Conservation (phyloP, 148 eudicot genomes). For the Limonium bicolor region DNA sequence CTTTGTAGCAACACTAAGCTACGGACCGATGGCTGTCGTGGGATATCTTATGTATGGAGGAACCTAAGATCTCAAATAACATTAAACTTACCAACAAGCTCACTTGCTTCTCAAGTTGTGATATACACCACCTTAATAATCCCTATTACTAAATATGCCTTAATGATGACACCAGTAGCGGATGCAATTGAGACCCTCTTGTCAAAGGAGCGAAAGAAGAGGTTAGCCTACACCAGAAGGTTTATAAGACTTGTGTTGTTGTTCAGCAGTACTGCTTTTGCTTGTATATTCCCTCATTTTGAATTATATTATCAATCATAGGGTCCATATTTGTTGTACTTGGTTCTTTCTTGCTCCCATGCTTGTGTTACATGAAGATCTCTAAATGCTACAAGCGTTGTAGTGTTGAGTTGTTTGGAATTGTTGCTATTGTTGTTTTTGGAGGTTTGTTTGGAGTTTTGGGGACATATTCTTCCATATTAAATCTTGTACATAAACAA, state of each 20-base stretch:
- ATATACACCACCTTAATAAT: slow-evolving; percentile 22
- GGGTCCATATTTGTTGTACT: slow-evolving; percentile 10
- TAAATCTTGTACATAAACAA: slow-evolving; percentile 6
- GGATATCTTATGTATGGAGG: slow-evolving; percentile 17
- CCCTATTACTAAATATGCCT: slow-evolving; percentile 17
- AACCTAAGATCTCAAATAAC: slow-evolving; percentile 14
- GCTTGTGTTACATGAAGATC: slow-evolving; percentile 14
- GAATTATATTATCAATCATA: slow-evolving; percentile 5
- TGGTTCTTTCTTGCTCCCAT: slow-evolving; percentile 11
- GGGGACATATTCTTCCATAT: slow-evolving; percentile 12
- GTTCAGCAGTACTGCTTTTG: slow-evolving; percentile 6
- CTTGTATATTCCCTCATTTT: slow-evolving; percentile 2
- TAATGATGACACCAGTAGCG: slow-evolving; percentile 20
- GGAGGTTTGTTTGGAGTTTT: slow-evolving; percentile 9
- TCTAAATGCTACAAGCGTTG: slow-evolving; percentile 2
- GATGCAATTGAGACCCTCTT: slow-evolving; percentile 13
- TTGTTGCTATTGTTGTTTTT: slow-evolving; percentile 10
- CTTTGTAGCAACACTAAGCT: slow-evolving; percentile 6
- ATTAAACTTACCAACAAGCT: slow-evolving; percentile 10
- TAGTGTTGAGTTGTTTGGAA: slow-evolving; percentile 4
- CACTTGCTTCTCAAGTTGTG: slow-evolving; percentile 11
- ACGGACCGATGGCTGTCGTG: slow-evolving; percentile 7
- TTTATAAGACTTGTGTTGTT: slow-evolving; percentile 9
- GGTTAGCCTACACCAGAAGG: not conserved
- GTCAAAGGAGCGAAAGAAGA: slow-evolving; percentile 3